Percentiles rank a stretch among this genome's conserved stretches.
Evolutionary conservation across 768 basidiomycete genomes (phyloP).

Genomic region (Leucosporidium yakuticum): DNA sequence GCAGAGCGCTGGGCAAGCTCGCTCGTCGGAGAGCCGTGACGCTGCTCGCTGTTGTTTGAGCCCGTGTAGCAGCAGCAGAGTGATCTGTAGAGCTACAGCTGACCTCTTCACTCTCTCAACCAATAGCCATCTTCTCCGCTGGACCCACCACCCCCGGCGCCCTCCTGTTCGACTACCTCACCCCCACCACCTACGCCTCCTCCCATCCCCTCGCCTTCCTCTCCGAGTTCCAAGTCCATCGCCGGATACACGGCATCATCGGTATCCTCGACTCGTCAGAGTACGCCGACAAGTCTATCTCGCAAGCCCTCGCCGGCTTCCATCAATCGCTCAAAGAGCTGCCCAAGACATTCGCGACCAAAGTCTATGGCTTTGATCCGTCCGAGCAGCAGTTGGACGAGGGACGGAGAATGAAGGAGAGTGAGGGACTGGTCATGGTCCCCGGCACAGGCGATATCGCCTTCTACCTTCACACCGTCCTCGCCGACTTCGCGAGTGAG

Average conservation of each 20-base stretch:
- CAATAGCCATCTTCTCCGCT: conserved; percentile 72
- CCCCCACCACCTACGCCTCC: conserved; percentile 67
- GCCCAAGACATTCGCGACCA: conserved; percentile 70
- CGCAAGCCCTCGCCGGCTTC: conserved; percentile 59
- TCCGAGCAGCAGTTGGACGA: conserved; percentile 51
- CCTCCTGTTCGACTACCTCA: conserved; percentile 69
- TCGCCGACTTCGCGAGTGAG: conserved; percentile 83
- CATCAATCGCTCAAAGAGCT: conserved; percentile 50
- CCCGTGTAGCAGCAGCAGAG: too few relatives aligned
- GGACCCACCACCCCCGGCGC: conserved; percentile 66
- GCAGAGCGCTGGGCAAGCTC: conserved; percentile 32
- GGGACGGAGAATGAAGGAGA: conserved; percentile 30
- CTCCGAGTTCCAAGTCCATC: conserved; percentile 54
- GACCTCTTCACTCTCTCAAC: conserved; percentile 17
- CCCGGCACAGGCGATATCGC: conserved; percentile 78
- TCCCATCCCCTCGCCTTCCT: conserved; percentile 62
- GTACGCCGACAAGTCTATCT: conserved; percentile 49
- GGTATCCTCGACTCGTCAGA: conserved; percentile 62
- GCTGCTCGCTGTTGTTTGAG: neutral
- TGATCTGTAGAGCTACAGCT: neutral
- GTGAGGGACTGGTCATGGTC: conserved; percentile 67
- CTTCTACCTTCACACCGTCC: conserved; percentile 75
- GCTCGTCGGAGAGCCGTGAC: neutral
- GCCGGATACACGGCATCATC: conserved; percentile 79
- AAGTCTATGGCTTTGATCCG: conserved; percentile 81